Evolutionary conservation across 2,329 filamentous ascomycete species (phyloP), one percentile per base, ranked within the genome.

Genomic region (Alternaria postmessia): DNA sequence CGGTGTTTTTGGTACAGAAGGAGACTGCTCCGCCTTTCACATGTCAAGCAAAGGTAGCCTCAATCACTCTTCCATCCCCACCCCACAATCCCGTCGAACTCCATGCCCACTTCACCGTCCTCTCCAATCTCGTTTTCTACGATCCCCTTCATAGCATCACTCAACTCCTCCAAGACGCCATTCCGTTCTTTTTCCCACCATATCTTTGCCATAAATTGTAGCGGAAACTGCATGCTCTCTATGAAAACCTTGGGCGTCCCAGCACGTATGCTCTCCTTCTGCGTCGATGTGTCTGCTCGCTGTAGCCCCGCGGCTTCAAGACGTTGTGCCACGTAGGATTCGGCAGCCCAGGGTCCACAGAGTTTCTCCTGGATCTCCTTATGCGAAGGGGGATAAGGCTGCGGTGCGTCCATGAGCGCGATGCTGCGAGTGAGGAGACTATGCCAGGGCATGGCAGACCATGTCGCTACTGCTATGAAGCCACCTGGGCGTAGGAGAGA

Each of bases 401-500:
- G 36, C 12, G 51, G 32, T 3, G 51, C 24, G 16, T 69, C 56
- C 18, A 22, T 32, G 44, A 48, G 7, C 26, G 42, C 9, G 24
- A 68, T 54, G 9, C 67, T 64, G 8, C 46, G 41, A 8, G 38
- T 28, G 28, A 71, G 38, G 24, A 64, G 4, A 0, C 6, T 3
- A 26, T 64, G 62, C 70, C 68, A 74, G 9, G 60, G 51, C 2
- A 73, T 32, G 3, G 39, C n/a, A 1, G 51, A 54, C 70, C 72
- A 74, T 9, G 68, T 69, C 1, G 59, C 64, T 2, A 75, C 22
- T n/a, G 53, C 71, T 20, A 74, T 51, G 57, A 65, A 67, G 9
- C 72, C 73, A 6, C 56, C 61, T 1, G 63, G 57, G 0, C 36
- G n/a, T 7, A 72, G 26, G 11, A 64, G 44, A n/a, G 46, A 54